Base-by-base conservation (phyloP, 805 yeast genomes). In the Starmerella apicola region DNA sequence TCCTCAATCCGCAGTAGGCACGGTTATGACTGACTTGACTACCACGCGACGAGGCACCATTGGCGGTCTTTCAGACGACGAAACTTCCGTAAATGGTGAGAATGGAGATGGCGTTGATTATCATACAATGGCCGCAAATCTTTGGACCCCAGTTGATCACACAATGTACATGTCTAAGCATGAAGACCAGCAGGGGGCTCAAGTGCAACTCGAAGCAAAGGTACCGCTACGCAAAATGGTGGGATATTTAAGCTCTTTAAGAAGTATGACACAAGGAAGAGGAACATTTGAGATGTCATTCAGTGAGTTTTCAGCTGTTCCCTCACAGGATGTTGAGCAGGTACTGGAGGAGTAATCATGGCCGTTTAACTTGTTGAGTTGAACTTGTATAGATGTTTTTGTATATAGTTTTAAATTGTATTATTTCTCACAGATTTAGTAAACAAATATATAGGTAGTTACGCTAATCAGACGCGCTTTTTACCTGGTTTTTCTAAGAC, bases 161-260 rank as follows among this genome's bases (percentile, higher is more conserved):
- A 58, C 53, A 47, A 57, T 44, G 58, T 50, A 32, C 74, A 66
- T 47, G 72, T 82, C 59, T 34, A 46, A 39, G 46, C 51, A 42
- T 32, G 46, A 34, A 39, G 51, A 41, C 37, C 36, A 54, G 45
- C 48, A 54, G 48, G 41, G 43, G 6, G 34, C 41, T 13, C 47
- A 43, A 1, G 39, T 45, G 19, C 60, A 70, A 6, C 72, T 91
- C 25, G 64, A 64, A n/a, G 95, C 95, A 0, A 72, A 70, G 37
- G 86, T 85, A 0, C 96, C 98, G 3, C 64, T 91, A 54, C 70
- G 78, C 44, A 93, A 80, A 45, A 85, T 91, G 95, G 72, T 85
- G 35, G 95, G 96, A 0, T 91, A 91, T 57, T 67, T 84, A 43
- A 74, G 77, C 9, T 73, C 72, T 45, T 63, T 91, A 34, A 63